phyloP scores from a whole-genome alignment of 176 grass and related monocot species.

The Coix lacrymajobi region DNA sequence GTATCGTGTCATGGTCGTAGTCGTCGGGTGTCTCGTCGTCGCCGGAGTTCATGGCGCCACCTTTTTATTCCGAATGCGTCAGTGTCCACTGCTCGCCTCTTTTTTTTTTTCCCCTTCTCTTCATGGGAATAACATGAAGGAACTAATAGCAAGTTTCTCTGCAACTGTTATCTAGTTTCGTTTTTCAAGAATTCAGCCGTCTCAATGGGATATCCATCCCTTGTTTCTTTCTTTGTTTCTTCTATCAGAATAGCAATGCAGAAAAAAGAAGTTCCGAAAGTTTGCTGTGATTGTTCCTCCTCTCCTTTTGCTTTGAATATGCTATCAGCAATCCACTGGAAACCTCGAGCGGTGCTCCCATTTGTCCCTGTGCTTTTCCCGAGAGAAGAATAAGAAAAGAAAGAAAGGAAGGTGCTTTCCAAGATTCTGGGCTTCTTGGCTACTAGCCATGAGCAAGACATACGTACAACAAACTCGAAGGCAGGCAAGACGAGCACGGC shows the following conservation, averaged over 20 bases:
- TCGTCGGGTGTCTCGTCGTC: conserved; percentile 42
- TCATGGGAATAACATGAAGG: conserved; percentile 36
- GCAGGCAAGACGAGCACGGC: background rate
- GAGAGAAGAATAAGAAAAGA: no score
- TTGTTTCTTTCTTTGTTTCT: background rate
- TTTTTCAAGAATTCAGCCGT: background rate
- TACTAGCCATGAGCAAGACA: background rate
- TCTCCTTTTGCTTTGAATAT: background rate
- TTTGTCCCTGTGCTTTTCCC: background rate
- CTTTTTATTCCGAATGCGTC: conserved; percentile 44
- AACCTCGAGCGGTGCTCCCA: conserved; percentile 25
- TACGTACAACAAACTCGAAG: background rate
- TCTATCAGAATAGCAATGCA: no score
- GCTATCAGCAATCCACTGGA: conserved; percentile 5
- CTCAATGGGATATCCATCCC: background rate
- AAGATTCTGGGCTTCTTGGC: background rate
- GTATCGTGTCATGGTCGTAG: conserved; percentile 51
- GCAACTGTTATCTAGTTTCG: background rate
- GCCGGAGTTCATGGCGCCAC: conserved; percentile 47
- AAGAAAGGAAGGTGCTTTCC: background rate
- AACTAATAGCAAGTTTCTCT: conserved; percentile 21
- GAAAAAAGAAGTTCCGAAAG: no score
- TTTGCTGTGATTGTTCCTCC: conserved; percentile 5
- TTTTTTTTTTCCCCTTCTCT: background rate
- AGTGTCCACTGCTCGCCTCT: conserved; percentile 43